Evolutionary conservation across 2,329 filamentous ascomycete genomes (phyloP).

Genomic region (Nannizziopsis arthrosporioides): DNA sequence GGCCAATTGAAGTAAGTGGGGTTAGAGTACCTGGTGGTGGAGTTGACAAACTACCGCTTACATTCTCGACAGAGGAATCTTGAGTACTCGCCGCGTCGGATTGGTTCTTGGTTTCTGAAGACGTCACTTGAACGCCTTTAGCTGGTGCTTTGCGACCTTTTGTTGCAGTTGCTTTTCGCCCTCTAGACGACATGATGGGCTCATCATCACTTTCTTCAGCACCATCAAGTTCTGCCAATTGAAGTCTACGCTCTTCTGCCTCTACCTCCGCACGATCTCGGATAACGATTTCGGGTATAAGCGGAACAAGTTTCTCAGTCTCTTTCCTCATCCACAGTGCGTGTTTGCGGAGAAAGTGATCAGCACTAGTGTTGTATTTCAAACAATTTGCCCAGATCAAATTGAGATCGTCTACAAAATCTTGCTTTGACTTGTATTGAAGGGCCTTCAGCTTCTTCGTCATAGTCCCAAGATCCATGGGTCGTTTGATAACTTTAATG

Average conservation of each 20-base stretch:
- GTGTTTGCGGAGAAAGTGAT: conserved; percentile 79
- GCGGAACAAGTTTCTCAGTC: conserved; percentile 86
- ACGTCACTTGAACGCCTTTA: conserved; percentile 60
- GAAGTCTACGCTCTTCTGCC: conserved; percentile 67
- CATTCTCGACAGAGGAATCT: conserved; percentile 61
- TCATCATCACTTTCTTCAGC: conserved; percentile 92
- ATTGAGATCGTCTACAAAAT: conserved; percentile 87
- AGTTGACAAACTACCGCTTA: conserved; percentile 72
- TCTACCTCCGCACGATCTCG: conserved; percentile 89
- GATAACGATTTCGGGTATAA: conserved; percentile 88
- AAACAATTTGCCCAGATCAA: conserved; percentile 96
- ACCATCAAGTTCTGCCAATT: conserved; percentile 68
- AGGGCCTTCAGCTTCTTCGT: conserved; percentile 87
- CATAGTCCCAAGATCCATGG: conserved; percentile 97
- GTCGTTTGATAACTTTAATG: conserved; percentile 83
- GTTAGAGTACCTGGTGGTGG: conserved; percentile 69
- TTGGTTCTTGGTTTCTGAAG: conserved; percentile 46
- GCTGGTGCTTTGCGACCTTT: conserved; percentile 62
- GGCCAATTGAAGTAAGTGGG: conserved; percentile 59
- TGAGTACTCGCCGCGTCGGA: conserved; percentile 50
- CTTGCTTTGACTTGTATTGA: conserved; percentile 75
- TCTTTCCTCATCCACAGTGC: conserved; percentile 95
- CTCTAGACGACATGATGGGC: conserved; percentile 94
- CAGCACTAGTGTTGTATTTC: conserved; percentile 83
- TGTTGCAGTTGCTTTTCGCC: conserved; percentile 71